phyloP scores from a whole-genome alignment of 306 rosid genomes.

The Psophocarpus tetragonolobus region DNA sequence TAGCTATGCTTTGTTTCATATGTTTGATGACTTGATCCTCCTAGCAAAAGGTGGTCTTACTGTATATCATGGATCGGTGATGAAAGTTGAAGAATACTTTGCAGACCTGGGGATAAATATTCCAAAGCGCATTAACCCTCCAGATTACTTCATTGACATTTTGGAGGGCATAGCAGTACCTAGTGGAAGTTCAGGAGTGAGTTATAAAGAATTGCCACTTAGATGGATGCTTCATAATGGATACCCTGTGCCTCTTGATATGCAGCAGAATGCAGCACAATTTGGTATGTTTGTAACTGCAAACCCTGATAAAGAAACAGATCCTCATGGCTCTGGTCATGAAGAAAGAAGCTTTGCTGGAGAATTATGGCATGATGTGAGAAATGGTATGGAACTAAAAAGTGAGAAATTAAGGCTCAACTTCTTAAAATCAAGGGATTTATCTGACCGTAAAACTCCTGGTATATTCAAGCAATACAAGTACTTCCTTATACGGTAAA shows the following conservation, averaged over 20 bases:
- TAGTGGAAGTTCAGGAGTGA: constrained; percentile 49
- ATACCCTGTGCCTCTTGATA: constrained; percentile 68
- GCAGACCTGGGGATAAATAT: constrained; percentile 63
- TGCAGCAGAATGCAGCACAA: constrained; percentile 43
- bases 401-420: constrained; percentile 58
- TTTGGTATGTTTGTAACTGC: constrained; percentile 27
- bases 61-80: constrained; percentile 77
- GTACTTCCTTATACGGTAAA: constrained; percentile 76
- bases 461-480: constrained; percentile 61
- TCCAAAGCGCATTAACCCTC: constrained; percentile 78
- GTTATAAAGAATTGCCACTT: constrained; percentile 61
- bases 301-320: constrained; percentile 33
- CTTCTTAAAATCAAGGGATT: constrained; percentile 62
- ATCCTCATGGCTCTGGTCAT: constrained; percentile 21
- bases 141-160: constrained; percentile 79
- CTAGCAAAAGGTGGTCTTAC: constrained; percentile 85
- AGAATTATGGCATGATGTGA: constrained; percentile 71
- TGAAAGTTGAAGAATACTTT: constrained; percentile 71
- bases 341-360: constrained; percentile 63
- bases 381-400: constrained; percentile 47
- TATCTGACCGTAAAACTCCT: constrained; percentile 70
- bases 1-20: constrained; percentile 75
- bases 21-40: constrained; percentile 84
- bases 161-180: constrained; percentile 70
- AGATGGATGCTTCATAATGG: constrained; percentile 83